Conservation (phyloP, 2,329 filamentous ascomycete species). For the Penicillium rolfsii region DNA sequence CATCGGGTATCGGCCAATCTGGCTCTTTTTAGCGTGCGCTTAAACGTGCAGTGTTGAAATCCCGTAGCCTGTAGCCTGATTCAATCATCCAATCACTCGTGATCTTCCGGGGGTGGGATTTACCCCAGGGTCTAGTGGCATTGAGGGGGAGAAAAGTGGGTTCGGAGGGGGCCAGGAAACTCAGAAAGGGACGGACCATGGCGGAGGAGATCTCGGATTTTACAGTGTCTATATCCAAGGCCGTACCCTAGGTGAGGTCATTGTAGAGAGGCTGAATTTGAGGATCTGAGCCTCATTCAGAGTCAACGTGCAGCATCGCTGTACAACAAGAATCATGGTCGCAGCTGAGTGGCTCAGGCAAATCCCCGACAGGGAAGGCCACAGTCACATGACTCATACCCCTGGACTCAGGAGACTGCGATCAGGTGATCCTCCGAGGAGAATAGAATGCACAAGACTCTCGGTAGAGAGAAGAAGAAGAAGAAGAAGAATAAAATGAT, state of each 20-base stretch:
- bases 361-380: background rate
- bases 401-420: background rate
- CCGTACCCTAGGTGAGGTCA: background rate
- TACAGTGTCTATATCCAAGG: background rate
- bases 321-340: background rate
- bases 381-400: background rate
- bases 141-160: background rate
- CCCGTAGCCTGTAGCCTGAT: conserved; percentile 10
- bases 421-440: background rate
- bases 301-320: background rate
- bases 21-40: conserved; percentile 6
- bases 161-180: background rate
- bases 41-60: background rate
- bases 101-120: background rate
- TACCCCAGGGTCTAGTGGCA: background rate
- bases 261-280: background rate
- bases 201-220: background rate
- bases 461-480: too few species aligned
- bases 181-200: background rate
- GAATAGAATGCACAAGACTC: background rate
- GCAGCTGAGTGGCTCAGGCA: background rate
- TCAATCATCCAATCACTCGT: too few species aligned
- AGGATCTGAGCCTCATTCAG: background rate
- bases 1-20: background rate
- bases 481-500: background rate